phyloP scores from a whole-genome alignment of 2,329 filamentous ascomycete genomes.

The Aureobasidium namibiae region DNA sequence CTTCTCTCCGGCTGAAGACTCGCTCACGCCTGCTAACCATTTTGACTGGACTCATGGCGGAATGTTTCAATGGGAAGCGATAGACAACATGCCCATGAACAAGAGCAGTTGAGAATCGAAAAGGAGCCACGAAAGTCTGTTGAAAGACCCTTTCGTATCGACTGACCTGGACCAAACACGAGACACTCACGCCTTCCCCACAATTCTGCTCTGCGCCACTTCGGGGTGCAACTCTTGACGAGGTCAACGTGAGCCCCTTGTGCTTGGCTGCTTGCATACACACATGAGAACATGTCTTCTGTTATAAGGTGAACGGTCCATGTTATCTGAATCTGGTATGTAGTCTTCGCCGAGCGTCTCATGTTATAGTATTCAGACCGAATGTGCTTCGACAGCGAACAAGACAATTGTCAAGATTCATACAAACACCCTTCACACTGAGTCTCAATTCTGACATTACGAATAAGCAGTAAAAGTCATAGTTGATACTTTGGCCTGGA shows the following conservation, averaged over 20 bases:
- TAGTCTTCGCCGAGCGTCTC: not conserved
- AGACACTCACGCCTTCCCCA: not conserved
- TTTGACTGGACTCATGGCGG: not conserved
- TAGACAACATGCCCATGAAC: slow-evolving; percentile 2
- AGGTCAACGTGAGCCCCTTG: not conserved
- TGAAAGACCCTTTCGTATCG: not conserved
- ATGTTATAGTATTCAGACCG: not conserved
- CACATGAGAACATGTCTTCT: not conserved
- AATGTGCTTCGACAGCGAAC: not conserved
- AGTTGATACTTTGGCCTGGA: not conserved
- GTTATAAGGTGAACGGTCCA: not conserved
- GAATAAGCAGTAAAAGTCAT: not conserved
- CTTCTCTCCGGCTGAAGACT: slow-evolving; percentile 24
- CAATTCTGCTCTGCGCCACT: not conserved
- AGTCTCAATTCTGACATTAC: not conserved
- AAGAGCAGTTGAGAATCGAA: not conserved
- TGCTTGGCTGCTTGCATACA: not conserved
- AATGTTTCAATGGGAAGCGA: not conserved
- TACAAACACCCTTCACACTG: not conserved
- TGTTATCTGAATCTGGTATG: not conserved
- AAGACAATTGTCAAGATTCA: not conserved
- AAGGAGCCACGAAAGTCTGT: slow-evolving; percentile 1
- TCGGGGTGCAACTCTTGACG: not conserved
- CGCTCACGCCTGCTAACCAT: slow-evolving; percentile 9
- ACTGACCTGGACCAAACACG: not conserved